Base-by-base conservation (phyloP, 495 filamentous ascomycete species). In the Clavariopsis aquatica region DNA sequence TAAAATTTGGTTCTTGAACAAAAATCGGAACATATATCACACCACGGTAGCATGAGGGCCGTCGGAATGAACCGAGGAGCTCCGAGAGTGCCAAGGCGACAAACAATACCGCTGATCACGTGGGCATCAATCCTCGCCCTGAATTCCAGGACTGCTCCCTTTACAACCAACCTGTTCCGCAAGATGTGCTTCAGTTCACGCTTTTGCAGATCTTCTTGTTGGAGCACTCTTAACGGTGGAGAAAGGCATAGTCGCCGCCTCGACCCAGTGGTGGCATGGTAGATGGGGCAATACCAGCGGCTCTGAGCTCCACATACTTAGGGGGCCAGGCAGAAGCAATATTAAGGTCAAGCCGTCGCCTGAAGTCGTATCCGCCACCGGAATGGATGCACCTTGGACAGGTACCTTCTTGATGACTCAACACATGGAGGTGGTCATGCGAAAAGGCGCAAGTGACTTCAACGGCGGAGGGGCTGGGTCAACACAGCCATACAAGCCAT, bases 401-500 rank as follows among this genome's bases (percentile, higher is more conserved):
- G 31, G 31, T 34, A 34, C 31, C 5, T 34, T 34, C 9, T 17
- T 34, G 49, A 49, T 67, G 58, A 67, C 52, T 67, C 64, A 67
- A 62, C 20, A 49, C 2, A 22, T 3, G 47, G 19, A 4, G 7
- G 24, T 28, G 26, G 58, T 66, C 56, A 66, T 52, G 52, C 20
- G 52, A 19, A 24, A 24, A 20, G 20, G 31, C 15, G 52, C 66
- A 34, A 59, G 66, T 65, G 62, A 65, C 66, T 49, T 62, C 26
- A 41, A n/a, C 24, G 12, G 58, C 29, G 27, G 20, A 36, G 65
- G 38, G 64, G 36, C 51, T 58, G 49, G 60, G 55, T 49, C 53
- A 51, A 62, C 67, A 69, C 67, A 65, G 67, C 67, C 67, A 54
- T 59, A 46, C 45, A 62, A 65, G 67, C 67, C 67, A 54, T 59